phyloP scores from a whole-genome alignment of 331 rosid genomes.

The Telfairia occidentalis region DNA sequence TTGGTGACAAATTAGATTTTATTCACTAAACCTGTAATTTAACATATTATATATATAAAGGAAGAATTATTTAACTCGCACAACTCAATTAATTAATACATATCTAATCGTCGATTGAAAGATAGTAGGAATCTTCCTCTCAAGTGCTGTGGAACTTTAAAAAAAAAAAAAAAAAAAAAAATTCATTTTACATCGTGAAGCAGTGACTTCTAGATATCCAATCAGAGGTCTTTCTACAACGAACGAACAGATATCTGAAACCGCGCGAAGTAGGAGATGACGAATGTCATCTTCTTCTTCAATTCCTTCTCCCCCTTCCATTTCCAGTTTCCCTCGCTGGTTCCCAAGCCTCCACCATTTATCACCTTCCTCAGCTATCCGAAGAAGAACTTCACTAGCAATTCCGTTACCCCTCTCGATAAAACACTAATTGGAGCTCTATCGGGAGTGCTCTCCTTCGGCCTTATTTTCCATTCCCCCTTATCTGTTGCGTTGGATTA shows the following conservation, averaged over 20 bases:
- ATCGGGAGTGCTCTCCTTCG: slow-evolving; percentile 52
- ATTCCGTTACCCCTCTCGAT: slow-evolving; percentile 14
- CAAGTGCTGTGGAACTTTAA: too few relatives aligned
- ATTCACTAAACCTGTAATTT: too few relatives aligned
- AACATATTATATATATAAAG: too few relatives aligned
- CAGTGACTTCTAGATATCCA: too few relatives aligned
- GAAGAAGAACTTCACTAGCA: not conserved
- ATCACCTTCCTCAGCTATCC: not conserved
- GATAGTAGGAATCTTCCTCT: too few relatives aligned
- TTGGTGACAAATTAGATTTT: too few relatives aligned
- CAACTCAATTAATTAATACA: too few relatives aligned
- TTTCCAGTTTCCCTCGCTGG: not conserved
- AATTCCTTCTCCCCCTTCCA: slow-evolving; percentile 26
- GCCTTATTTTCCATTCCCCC: slow-evolving; percentile 36
- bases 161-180: too few relatives aligned
- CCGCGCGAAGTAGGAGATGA: slow-evolving; percentile 20
- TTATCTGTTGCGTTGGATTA: slow-evolving; percentile 35
- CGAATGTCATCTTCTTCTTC: slow-evolving; percentile 32
- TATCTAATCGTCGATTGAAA: too few relatives aligned
- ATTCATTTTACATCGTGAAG: too few relatives aligned
- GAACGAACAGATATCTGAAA: not conserved
- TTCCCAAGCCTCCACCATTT: slow-evolving; percentile 17
- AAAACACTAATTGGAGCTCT: slow-evolving; percentile 36
- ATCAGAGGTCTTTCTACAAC: not conserved
- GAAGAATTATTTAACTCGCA: too few relatives aligned